Evolutionary conservation across 331 rosid species (phyloP), one percentile per base, ranked within the genome.

Genomic region (Dryas integrifolia): DNA sequence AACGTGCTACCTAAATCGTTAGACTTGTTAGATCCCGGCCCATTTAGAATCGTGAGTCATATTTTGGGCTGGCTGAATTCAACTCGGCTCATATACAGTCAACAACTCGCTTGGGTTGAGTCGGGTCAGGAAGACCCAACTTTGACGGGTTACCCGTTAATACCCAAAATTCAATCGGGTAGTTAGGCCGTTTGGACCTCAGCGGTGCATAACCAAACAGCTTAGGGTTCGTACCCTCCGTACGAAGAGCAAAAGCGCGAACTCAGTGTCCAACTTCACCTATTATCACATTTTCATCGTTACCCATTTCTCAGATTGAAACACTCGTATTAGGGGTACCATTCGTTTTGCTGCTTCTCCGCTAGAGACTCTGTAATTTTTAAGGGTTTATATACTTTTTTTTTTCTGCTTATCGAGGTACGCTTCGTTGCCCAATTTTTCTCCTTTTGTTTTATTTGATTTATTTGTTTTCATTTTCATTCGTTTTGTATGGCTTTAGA

Each of bases 141-240:
- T 30, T 30, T 30, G 35, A 30, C 35, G 35, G 35, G 35, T 21
- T 21, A 21, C 24, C 24, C 24, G 24, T 21, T 21, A 21, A 21
- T 30, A 9, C 24, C 58, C 58, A 18, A 16, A 53, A n/a, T 16
- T 16, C 35, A 16, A 53, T 10, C 24, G 58, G 11, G 1, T 16
- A 53, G 58, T 53, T n/a, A 4, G 12, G 5, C n/a, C 55, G 65
- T 16, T 30, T 59, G 7, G 10, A 12, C 65, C 35, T 30, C 35
- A 30, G 35, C 35, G 35, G 35, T 40, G 9, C 12, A 60, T 5
- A 7, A 41, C 40, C 47, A 30, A 74, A 44, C 73, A 66, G 58
- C 14, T 30, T n/a, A 53, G 50, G 72, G 72, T 65, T 74, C 72
- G 49, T 70, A 41, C 51, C 48, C 52, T 65, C 44, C 7, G 61